These are phyloP conservation scores for Hirsutella minnesotensis DNA, from an alignment of 2,329 filamentous ascomycete species.

Conservation along the genomic window DNA sequence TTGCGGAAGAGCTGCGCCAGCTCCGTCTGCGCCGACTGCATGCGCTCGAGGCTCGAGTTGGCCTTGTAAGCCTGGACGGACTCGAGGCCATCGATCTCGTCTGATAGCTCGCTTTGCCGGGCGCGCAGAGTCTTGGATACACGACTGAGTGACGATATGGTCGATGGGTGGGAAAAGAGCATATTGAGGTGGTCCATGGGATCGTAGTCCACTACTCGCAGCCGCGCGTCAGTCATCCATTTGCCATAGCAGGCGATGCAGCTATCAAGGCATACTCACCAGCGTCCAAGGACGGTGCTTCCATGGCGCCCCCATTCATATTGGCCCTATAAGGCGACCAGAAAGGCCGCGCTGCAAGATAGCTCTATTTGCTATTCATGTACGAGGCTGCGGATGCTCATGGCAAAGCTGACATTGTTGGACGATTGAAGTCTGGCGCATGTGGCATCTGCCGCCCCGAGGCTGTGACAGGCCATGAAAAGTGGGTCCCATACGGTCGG, in stretches of 20 bases:
- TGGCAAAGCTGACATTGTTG: neutral
- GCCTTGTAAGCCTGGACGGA: slow-evolving; percentile 75
- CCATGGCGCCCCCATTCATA: slow-evolving; percentile 28
- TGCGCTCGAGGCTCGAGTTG: slow-evolving; percentile 77
- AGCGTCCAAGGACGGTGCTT: slow-evolving; percentile 29
- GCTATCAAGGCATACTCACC: slow-evolving; percentile 19
- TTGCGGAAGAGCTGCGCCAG: slow-evolving; percentile 83
- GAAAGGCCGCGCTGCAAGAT: neutral
- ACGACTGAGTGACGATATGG: slow-evolving; percentile 62
- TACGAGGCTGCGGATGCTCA: neutral
- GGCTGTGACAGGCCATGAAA: neutral
- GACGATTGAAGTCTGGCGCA: neutral
- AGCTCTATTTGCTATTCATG: neutral
- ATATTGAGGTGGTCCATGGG: slow-evolving; percentile 87
- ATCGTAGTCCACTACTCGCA: slow-evolving; percentile 60
- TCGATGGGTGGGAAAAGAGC: slow-evolving; percentile 82
- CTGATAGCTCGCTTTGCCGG: slow-evolving; percentile 73
- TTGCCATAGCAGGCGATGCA: neutral
- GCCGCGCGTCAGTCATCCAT: slow-evolving; percentile 6
- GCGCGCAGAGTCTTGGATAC: slow-evolving; percentile 62
- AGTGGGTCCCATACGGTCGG: neutral
- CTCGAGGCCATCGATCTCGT: slow-evolving; percentile 61
- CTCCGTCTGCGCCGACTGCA: slow-evolving; percentile 83
- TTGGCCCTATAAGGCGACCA: neutral
- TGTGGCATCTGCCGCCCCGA: neutral